phyloP scores from a whole-genome alignment of 129 eudicot species.

The Artemisia tridentata region DNA sequence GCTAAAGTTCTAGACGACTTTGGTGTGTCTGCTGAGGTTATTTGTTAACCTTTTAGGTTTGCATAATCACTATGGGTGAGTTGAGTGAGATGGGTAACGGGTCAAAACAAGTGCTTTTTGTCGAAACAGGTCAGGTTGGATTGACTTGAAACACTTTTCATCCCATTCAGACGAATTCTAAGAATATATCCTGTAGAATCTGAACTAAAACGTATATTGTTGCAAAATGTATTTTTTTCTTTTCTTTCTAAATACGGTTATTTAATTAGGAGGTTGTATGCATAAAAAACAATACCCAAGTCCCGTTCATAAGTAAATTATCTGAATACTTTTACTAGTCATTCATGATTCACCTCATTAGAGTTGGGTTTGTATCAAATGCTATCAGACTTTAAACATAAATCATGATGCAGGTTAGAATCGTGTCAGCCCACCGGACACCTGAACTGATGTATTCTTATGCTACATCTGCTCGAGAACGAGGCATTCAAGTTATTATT shows the following conservation, averaged over 20 bases:
- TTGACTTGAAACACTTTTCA: background rate
- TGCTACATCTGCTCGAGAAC: slow-evolving; percentile 77
- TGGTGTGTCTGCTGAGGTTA: slow-evolving; percentile 74
- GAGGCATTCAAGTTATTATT: slow-evolving; percentile 88
- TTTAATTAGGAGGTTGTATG: background rate
- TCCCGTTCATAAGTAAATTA: background rate
- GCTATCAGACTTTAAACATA: background rate
- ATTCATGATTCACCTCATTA: slow-evolving; percentile 1
- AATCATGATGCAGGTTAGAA: slow-evolving; percentile 56
- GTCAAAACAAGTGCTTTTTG: background rate
- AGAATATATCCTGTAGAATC: too few relatives aligned
- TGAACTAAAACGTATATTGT: too few relatives aligned
- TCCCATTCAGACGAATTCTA: too few relatives aligned
- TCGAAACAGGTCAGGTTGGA: background rate
- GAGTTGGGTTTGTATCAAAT: background rate
- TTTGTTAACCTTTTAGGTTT: background rate
- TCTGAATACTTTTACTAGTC: background rate
- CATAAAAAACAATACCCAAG: background rate
- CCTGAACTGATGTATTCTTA: slow-evolving; percentile 90
- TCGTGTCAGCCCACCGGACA: slow-evolving; percentile 92
- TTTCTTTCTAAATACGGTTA: background rate
- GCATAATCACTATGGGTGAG: background rate
- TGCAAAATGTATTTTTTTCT: background rate
- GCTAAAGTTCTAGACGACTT: slow-evolving; percentile 65
- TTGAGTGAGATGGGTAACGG: background rate